Base-by-base conservation (phyloP, 148 eudicot species). In the Rhododendron molle region DNA sequence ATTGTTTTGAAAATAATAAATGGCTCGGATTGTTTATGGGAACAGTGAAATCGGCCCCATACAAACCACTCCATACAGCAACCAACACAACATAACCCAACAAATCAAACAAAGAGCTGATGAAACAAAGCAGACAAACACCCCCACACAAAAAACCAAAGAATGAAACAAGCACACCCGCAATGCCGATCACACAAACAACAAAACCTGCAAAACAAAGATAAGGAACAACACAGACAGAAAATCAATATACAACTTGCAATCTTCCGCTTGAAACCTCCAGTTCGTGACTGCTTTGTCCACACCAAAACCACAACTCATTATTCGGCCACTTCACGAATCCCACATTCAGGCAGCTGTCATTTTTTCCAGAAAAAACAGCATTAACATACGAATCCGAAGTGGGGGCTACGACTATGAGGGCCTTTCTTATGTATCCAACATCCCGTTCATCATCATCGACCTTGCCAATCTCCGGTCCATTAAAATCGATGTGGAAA, bases 251-350 rank as follows among this genome's bases (percentile, higher is more conserved):
- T 15, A 18, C 0, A 3, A n/a, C 80, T 84, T 90, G 0, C 67
- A 85, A 85, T 89, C 89, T 8, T n/a, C 88, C 1, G 90, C 89
- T 14, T 89, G 84, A 50, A 90, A 90, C 38, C 86, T 89, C 2
- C 34, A 87, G 3, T 86, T 81, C 62, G 58, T 86, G 43, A 79
- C 73, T 34, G 56, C 90, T 15, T 78, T n/a, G n/a, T n/a, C 87
- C 15, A 69, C 86, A 85, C 21, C 90, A 85, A 50, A 90, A 90
- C 47, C 87, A 87, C 2, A 43, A 87, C 14, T 87, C 80, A 90
- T 90, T 46, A 81, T 87, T 88, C 87, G 88, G 9, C 90, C 92
- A 6, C 62, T 80, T n/a, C 43, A n/a, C 11, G 89, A 87, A 84
- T 85, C 84, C 69, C 86, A 90, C 15, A 89, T 90, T 79, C 90